These are phyloP conservation scores for Eucalyptus camaldulensis DNA, from an alignment of 345 rosid genomes.

Conservation along the genomic window DNA sequence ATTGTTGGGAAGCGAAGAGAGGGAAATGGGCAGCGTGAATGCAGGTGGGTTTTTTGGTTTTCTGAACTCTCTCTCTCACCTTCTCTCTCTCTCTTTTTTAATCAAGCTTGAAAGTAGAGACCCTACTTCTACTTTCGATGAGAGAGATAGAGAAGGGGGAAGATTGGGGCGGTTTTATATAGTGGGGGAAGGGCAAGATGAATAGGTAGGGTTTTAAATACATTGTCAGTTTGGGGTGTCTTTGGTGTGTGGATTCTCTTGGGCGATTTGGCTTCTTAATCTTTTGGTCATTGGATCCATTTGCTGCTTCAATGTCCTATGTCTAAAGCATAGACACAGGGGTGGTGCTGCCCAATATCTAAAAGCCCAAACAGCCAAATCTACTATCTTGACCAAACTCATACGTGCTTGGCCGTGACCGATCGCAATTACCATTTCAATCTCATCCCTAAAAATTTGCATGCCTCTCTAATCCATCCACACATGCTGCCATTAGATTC, in stretches of 20 bases:
- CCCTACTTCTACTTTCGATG: not conserved
- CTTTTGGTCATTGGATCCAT: not conserved
- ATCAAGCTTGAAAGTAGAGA: not conserved
- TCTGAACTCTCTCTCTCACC: not conserved
- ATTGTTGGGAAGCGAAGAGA: not conserved
- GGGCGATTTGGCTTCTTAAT: not conserved
- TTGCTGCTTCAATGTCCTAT: not conserved
- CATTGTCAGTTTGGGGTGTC: not conserved
- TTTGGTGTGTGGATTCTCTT: not conserved
- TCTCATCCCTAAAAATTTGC: not conserved
- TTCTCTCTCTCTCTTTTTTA: not conserved
- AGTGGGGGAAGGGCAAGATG: not conserved
- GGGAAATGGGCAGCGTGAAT: not conserved
- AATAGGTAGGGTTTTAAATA: not conserved
- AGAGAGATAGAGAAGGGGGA: fast-evolving
- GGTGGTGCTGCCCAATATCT: not conserved
- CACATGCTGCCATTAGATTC: not conserved
- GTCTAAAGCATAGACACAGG: not conserved
- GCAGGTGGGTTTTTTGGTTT: not conserved
- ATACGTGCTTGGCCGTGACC: too few relatives aligned
- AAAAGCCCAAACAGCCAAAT: not conserved
- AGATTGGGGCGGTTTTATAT: not conserved
- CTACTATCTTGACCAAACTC: not conserved
- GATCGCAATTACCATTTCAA: not conserved
- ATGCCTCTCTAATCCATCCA: too few relatives aligned